phyloP scores from a whole-genome alignment of 768 basidiomycete species.

The Chalciporus piperatus region DNA sequence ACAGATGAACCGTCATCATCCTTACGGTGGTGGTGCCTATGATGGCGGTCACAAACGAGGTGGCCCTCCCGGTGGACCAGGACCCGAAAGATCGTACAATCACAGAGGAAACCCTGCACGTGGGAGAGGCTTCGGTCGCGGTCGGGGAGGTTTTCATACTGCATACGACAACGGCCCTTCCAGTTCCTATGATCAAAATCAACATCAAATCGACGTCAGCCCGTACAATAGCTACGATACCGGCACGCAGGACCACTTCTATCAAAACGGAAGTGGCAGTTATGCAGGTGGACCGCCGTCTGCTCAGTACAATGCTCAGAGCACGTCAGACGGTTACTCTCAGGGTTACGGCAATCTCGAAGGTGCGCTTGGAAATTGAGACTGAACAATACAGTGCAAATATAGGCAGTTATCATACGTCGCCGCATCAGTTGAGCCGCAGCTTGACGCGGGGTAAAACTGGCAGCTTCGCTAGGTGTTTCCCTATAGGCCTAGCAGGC shows the following conservation, averaged over 20 bases:
- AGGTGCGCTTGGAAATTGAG: conserved; percentile 84
- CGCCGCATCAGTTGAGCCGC: conserved; percentile 39
- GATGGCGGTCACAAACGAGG: conserved; percentile 63
- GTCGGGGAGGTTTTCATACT: conserved; percentile 53
- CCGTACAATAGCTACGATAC: conserved; percentile 71
- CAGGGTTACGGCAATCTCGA: conserved; percentile 69
- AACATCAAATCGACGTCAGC: conserved; percentile 59
- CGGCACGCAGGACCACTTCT: conserved; percentile 55
- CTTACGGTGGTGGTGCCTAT: conserved; percentile 65
- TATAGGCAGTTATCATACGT: conserved; percentile 37
- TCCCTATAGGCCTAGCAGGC: conserved; percentile 23
- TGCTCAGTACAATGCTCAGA: conserved; percentile 49
- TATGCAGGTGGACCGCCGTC: conserved; percentile 49
- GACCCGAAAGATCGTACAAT: conserved; percentile 68
- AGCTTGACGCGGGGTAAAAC: conserved; percentile 50
- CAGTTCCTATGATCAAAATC: conserved; percentile 62
- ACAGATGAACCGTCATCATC: conserved; percentile 86
- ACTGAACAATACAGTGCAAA: conserved; percentile 46
- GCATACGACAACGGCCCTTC: conserved; percentile 55
- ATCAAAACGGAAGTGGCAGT: conserved; percentile 66
- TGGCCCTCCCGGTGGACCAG: conserved; percentile 62
- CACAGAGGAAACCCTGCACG: conserved; percentile 56
- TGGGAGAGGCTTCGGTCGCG: conserved; percentile 51
- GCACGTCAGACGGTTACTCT: conserved; percentile 44
- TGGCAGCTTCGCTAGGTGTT: conserved; percentile 31